Percentiles rank a stretch among this genome's conserved stretches.
Evolutionary conservation across 306 rosid species (phyloP).

Genomic region (Corylus avellana): DNA sequence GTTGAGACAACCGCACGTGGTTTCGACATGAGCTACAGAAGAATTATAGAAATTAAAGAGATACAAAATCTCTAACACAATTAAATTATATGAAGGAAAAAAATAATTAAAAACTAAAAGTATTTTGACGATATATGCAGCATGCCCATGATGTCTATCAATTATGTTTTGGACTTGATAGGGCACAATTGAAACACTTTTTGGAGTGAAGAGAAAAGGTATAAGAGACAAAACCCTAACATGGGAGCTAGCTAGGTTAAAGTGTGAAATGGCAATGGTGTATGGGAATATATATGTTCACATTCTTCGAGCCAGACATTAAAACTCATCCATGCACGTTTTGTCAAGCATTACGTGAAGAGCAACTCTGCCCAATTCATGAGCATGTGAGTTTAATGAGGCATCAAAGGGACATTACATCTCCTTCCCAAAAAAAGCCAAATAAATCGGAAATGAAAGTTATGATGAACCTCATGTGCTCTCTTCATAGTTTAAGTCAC

Average conservation of each 20-base stretch:
- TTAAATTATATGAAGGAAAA: too few species aligned
- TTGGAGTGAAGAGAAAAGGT: not conserved
- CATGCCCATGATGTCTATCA: too few species aligned
- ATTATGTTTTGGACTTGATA: not conserved
- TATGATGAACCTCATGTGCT: conserved; percentile 54
- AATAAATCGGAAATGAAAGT: not conserved
- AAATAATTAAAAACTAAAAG: too few species aligned
- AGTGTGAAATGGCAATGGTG: not conserved
- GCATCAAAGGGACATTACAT: conserved; percentile 14
- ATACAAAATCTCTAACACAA: too few species aligned
- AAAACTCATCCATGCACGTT: not conserved
- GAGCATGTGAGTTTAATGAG: conserved; percentile 11
- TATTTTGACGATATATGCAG: too few species aligned
- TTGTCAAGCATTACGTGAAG: conserved; percentile 6
- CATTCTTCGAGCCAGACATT: not conserved
- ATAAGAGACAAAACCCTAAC: not conserved
- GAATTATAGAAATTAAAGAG: not conserved
- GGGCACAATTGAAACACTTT: not conserved
- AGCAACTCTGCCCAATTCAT: not conserved
- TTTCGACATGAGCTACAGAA: not conserved
- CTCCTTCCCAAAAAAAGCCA: conserved; percentile 24
- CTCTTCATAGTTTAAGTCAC: conserved; percentile 37
- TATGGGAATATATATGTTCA: not conserved
- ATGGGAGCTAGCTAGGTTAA: not conserved
- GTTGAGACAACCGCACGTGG: not conserved